Base-by-base conservation (phyloP, 805 yeast species). In the Ogataea trehalophila region DNA sequence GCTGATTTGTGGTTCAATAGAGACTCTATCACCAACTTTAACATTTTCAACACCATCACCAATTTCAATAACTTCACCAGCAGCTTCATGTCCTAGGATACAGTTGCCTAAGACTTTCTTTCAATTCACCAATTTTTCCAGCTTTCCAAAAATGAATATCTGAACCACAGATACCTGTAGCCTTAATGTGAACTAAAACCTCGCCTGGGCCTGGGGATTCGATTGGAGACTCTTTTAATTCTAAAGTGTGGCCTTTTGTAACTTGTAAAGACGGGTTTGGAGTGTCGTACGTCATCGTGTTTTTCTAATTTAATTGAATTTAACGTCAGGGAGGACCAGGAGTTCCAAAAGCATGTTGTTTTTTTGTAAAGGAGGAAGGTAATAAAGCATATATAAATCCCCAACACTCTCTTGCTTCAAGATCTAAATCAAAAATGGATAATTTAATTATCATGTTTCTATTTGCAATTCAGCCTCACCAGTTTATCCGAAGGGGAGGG, bases 131-230 rank as follows among this genome's bases (percentile, higher is more conserved):
- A 50, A 83, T 82, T 48, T 71, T 74, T 40, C 89, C 90, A 51
- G 79, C 80, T 47, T 79, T 73, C 69, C 79, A 80, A 67, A 81
- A 82, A 61, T 84, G 89, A 50, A 83, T 72, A 63, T 85, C 91
- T 20, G 86, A 77, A 16, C 90, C 90, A 65, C 90, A 85, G 54
- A 84, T 83, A 26, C 90, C 90, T 6, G 87, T 81, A 44, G 81
- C 80, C 50, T 77, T 71, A 39, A 82, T 75, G 58, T 78, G 81
- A 40, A 82, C 75, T 18, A 79, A 60, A 23, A 80, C 87, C 48
- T 73, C 70, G 29, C 66, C 69, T 13, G 59, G 55, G 9, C 66
- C 70, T 16, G 72, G 72, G 17, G 41, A 39, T 3, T 39, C 47
- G 26, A 53, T 47, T 35, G 58, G 57, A 13, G 53, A 42, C n/a